Percentiles rank a stretch among this genome's conserved stretches.
Conservation (phyloP, 106 monocot genomes). For the Dioscorea zingiberensis region DNA sequence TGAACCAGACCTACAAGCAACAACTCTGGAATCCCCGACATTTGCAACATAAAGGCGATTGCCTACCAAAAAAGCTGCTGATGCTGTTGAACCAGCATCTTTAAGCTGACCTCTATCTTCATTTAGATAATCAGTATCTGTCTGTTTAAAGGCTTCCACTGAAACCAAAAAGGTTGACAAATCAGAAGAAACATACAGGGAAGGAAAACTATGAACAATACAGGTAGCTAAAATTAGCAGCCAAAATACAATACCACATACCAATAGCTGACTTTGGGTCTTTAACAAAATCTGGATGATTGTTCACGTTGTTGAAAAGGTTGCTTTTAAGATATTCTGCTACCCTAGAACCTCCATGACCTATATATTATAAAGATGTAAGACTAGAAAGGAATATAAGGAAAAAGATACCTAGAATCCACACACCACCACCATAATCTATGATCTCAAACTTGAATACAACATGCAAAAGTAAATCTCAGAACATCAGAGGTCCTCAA, state of each 20-base stretch:
- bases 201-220: not conserved
- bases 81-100: slow-evolving; percentile 79
- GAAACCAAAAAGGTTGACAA: slow-evolving; percentile 14
- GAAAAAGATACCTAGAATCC: too few relatives aligned
- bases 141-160: slow-evolving; percentile 60
- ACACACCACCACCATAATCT: too few relatives aligned
- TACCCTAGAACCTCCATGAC: slow-evolving; percentile 57
- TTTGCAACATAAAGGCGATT: slow-evolving; percentile 63
- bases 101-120: slow-evolving; percentile 33
- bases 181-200: not conserved
- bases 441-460: too few relatives aligned
- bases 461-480: too few relatives aligned
- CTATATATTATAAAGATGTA: slow-evolving; percentile 4
- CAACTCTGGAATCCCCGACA: slow-evolving; percentile 80
- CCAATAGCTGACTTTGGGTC: slow-evolving; percentile 65
- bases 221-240: slow-evolving; percentile 9
- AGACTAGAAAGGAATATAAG: too few relatives aligned
- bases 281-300: slow-evolving; percentile 56
- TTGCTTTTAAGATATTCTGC: slow-evolving; percentile 62
- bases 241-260: slow-evolving; percentile 30
- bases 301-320: slow-evolving; percentile 66
- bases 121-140: slow-evolving; percentile 46
- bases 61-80: slow-evolving; percentile 56
- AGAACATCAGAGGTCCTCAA: too few relatives aligned
- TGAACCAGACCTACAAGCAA: slow-evolving; percentile 50